Evolutionary conservation across 2,329 filamentous ascomycete genomes (phyloP), one percentile per base, ranked within the genome.

Genomic region (Gnomoniopsis sp.): DNA sequence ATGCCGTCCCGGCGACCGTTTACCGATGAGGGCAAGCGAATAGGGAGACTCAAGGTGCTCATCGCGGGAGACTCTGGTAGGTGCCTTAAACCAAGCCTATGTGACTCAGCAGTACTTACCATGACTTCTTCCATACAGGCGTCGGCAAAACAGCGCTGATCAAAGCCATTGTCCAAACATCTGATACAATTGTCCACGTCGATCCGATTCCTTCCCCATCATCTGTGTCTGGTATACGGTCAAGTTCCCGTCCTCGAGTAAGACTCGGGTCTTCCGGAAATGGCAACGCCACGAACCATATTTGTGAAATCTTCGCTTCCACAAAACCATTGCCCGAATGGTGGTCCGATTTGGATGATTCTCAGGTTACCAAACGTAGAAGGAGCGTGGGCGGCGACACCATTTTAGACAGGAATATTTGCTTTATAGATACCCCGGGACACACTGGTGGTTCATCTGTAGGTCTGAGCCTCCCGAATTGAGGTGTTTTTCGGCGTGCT

Each of bases 121-220:
- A 61, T 38, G n/a, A 67, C 52, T 19, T 11, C 50, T 38, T 10
- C 47, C 47, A n/a, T 57, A 41, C 61, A 93, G 91, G 88, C 30
- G 82, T 89, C 49, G 95, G 95, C 38, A 98, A 98, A 75, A 93
- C 92, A 1, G 93, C 90, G 3, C 82, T 98, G 52, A 89, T 98
- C 66, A 90, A 89, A 69, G 90, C 91, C 2, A 90, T 99, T 49
- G 87, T 96, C 17, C 91, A 96, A 69, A 81, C 79, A 3, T 96
- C 91, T 71, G 86, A 93, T 68, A 91, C 98, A 68, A 96, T 99
- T 62, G 93, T 98, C 2, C 93, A 99, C 70, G 87, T 96, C 55
- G 93, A 98, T 69, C 82, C 88, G 3, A 75, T 87, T 50, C 71
- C 75, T 2, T 71, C 74, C 1, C 65, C 53, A 43, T 63, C 33